Evolutionary conservation across 768 basidiomycete genomes (phyloP), one percentile per base, ranked within the genome.

Genomic region (Rhodotorula kratochvilovae): DNA sequence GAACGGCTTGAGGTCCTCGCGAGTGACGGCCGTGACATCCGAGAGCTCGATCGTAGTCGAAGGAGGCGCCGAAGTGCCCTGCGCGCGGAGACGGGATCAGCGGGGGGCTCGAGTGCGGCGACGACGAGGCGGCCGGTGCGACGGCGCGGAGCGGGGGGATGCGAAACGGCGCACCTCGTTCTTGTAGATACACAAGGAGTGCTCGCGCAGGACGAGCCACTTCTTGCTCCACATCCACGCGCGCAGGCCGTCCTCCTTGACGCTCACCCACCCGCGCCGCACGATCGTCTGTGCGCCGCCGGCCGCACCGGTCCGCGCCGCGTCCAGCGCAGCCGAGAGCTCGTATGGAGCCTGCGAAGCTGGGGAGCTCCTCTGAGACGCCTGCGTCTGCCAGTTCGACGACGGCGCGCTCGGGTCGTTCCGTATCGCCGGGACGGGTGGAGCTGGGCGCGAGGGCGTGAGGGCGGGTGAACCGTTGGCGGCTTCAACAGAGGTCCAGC

Each of bases 221-320:
- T 91, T 90, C 78, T 89, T 86, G 80, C 89, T 87, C 88, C 94
- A 97, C 61, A 96, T 84, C 85, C 91, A 93, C 72, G 89, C 90
- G 5, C 90, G 87, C 73, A 97, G 87, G 2, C 92, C 90, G 61
- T 96, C 94, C 80, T 99, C 95, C 84, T 98, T 98, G 77, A 95
- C 84, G 79, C 85, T 89, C 56, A 90, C 92, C 54, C 82, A 82
- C n/a, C 90, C 95, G 66, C 82, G 82, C 55, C 91, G 83, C 57
- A 73, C 50, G 60, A 73, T 73, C 21, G 72, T 72, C 39, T 68
- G 71, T 6, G 71, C 23, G n/a, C n/a, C n/a, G n/a, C n/a, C n/a
- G n/a, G n/a, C n/a, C n/a, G n/a, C n/a, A n/a, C n/a, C n/a, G n/a
- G n/a, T n/a, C n/a, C n/a, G n/a, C n/a, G n/a, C n/a, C 27, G 50